phyloP scores from a whole-genome alignment of 345 rosid species.

The Microthlaspi erraticum region DNA sequence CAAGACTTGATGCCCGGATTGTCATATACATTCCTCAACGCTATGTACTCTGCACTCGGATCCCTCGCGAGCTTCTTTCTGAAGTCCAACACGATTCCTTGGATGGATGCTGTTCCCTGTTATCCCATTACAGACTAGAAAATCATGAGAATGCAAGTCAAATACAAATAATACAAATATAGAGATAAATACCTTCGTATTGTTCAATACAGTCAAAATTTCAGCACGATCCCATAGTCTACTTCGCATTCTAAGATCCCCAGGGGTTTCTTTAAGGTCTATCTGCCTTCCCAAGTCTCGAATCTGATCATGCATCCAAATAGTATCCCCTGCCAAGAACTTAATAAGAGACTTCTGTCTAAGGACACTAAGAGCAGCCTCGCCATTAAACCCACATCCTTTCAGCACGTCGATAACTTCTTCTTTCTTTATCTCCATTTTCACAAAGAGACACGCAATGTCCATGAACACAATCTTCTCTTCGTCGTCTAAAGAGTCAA shows the following conservation, averaged over 20 bases:
- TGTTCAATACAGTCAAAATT: constrained; percentile 50
- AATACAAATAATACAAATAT: neutral
- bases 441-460: constrained; percentile 67
- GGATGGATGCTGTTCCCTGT: constrained; percentile 55
- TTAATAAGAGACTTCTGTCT: constrained; percentile 61
- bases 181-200: constrained; percentile 47
- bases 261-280: constrained; percentile 24
- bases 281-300: constrained; percentile 79
- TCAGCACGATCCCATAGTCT: constrained; percentile 72
- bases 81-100: constrained; percentile 55
- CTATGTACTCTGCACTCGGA: constrained; percentile 6
- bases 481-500: constrained; percentile 52
- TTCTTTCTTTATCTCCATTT: constrained; percentile 50
- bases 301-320: constrained; percentile 87
- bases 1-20: constrained; percentile 22
- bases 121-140: constrained; percentile 2
- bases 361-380: constrained; percentile 55
- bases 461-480: constrained; percentile 65
- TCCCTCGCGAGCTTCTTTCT: constrained; percentile 29
- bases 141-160: neutral
- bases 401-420: constrained; percentile 55
- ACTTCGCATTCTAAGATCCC: constrained; percentile 54
- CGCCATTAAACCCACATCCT: constrained; percentile 64
- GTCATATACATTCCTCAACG: constrained; percentile 4
- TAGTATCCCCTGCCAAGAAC: constrained; percentile 23